Base-by-base conservation (phyloP, 345 rosid species). In the Melastoma malabathricum region DNA sequence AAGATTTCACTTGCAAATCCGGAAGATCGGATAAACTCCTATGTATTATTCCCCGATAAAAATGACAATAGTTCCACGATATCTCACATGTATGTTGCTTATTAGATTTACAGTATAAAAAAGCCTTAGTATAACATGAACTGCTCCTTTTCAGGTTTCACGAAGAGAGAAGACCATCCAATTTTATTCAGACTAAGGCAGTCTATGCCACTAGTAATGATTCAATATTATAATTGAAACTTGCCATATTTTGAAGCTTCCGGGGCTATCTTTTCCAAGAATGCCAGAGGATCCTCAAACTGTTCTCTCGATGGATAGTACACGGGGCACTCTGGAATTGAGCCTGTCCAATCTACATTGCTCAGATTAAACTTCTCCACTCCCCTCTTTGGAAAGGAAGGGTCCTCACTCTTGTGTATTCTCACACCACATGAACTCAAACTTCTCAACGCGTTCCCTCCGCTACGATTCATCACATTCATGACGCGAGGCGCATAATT, bases 241-340 rank as follows among this genome's bases (percentile, higher is more conserved):
- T 54, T 88, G 88, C 99, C 99, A 69, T 80, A 81, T 79, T 65
- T 81, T 23, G 97, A 88, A 70, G 99, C 99, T 63, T 85, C 89
- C 19, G 94, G 92, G 50, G 85, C 89, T 61, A 93, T 85, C 82
- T 76, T 85, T 69, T 85, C 87, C 66, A 93, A 68, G 63, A 79
- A 93, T 55, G 75, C 75, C 72, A 88, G 68, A 58, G 99, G 99
- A 72, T 93, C 99, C 71, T 77, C 89, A 74, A 93, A 88, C 75
- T 93, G 94, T 50, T 81, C 97, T 72, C 72, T 88, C 52, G 96
- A 72, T n/a, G 99, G 99, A 58, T 63, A 47, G 70, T 79, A 93
- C 10, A 93, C 94, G 52, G 99, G 99, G 66, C 99, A 93, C 52
- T 88, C 97, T 14, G 83, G 89, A 67, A 93, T 75, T 64, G 63